A percentile compares a stretch with the other conserved stretches of the same genome.
These are phyloP conservation scores for bread wheat (Triticum aestivum) DNA, from an alignment of 176 grass and related monocot genomes.

Conservation along the genomic window DNA sequence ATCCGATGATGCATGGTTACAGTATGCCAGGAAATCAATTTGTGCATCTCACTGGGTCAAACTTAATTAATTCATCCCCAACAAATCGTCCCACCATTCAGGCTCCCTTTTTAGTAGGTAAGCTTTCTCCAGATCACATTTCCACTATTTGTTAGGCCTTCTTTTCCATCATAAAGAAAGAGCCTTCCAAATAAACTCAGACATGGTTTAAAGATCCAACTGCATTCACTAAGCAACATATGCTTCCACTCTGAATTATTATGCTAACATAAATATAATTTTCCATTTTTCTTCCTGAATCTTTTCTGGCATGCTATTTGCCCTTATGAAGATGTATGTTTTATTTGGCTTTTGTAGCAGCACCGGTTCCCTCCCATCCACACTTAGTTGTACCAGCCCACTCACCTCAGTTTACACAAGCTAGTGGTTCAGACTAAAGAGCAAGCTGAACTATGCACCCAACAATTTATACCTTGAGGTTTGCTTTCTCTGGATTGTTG, in stretches of 20 bases:
- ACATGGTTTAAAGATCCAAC: background rate
- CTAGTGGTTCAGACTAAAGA: constrained; percentile 80
- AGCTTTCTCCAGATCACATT: background rate
- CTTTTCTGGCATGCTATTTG: background rate
- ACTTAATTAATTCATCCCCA: constrained; percentile 50
- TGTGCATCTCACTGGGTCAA: constrained; percentile 68
- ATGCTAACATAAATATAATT: background rate
- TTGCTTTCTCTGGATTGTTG: constrained; percentile 1
- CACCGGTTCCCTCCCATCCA: constrained; percentile 54
- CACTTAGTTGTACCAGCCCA: constrained; percentile 63
- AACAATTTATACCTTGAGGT: constrained; percentile 64
- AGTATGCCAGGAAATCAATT: constrained; percentile 60
- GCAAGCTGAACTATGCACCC: constrained; percentile 61
- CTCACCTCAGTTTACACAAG: constrained; percentile 73
- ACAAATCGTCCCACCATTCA: constrained; percentile 66
- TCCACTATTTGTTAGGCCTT: background rate
- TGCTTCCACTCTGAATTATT: background rate
- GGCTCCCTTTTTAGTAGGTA: constrained; percentile 80
- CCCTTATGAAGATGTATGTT: constrained; percentile 8
- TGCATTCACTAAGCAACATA: constrained; percentile 15
- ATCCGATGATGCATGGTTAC: constrained; percentile 69
- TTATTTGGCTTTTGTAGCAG: constrained; percentile 41
- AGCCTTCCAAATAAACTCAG: background rate
- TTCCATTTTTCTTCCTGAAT: background rate
- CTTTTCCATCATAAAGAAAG: background rate